Evolutionary conservation across 2,329 filamentous ascomycete species (phyloP), one percentile per base, ranked within the genome.

Genomic region (Ceratocystis diversiconidia): DNA sequence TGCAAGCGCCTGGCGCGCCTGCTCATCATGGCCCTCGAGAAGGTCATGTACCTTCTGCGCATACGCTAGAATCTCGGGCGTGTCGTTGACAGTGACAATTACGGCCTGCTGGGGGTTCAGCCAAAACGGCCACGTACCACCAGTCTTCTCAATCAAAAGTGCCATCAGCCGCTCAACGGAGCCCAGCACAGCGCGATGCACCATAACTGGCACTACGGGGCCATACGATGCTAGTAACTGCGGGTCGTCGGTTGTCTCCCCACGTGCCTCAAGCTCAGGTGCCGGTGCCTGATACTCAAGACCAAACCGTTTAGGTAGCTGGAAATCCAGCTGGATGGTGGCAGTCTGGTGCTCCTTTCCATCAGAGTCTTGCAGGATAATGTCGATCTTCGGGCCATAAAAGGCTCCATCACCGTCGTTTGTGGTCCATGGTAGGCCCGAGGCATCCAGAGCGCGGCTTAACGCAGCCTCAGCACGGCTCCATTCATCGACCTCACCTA

Each of bases 361-460:
- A 71, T 89, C 83, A 0, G 87, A 86, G 72, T 95, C 90, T 68
- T 82, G 84, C 59, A 95, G 75, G 48, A 95, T 84, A 57, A 95
- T 88, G 72, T 95, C 90, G 69, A 95, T 95, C 76, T 95, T 95
- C 41, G 91, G 90, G 0, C 91, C 90, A 71, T 95, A 95, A 72
- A 95, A 95, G 3, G 90, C 90, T 15, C 91, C 90, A 68, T 95
- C 90, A 10, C 89, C 90, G 70, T 87, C 82, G 69, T 91, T 92
- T 66, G 92, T 70, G 1, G 80, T 82, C 88, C 89, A 95, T 44
- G 81, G 76, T 70, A 84, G 82, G 8, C 85, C 86, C 15, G 89
- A 91, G 70, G 89, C 84, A 65, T 87, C 83, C 0, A 78, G 69
- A 0, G 77, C 77, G 61, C 74, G 72, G 66, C 72, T 73, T 64